A percentile compares a stretch with the other conserved stretches of the same genome.
Conservation (phyloP, 2,329 filamentous ascomycete species). For the Gyromitra esculenta region DNA sequence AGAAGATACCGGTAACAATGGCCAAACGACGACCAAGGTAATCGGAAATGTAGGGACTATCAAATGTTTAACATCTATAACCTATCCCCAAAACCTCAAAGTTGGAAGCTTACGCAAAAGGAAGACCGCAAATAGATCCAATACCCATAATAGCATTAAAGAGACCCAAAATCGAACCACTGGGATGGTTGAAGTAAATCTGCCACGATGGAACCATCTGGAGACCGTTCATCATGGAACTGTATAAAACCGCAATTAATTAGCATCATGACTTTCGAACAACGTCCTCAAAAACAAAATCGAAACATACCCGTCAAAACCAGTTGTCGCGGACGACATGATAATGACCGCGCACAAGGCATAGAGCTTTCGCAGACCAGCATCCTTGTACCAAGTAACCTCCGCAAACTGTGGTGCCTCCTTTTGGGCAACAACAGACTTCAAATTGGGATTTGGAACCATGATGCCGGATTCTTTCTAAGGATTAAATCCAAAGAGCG, state of each 20-base stretch:
- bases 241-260: conserved; percentile 24
- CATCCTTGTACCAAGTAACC: conserved; percentile 59
- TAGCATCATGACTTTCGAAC: not conserved
- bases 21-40: conserved; percentile 62
- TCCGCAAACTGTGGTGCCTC: conserved; percentile 35
- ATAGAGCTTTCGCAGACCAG: conserved; percentile 59
- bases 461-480: conserved; percentile 35
- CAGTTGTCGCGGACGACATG: conserved; percentile 59
- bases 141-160: conserved; percentile 63
- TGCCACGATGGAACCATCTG: conserved; percentile 69
- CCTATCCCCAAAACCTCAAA: not conserved
- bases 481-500: conserved; percentile 11
- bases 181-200: conserved; percentile 64
- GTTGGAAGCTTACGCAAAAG: conserved; percentile 57
- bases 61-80: conserved; percentile 38
- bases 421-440: conserved; percentile 21
- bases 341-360: conserved; percentile 59
- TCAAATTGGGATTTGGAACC: conserved; percentile 24
- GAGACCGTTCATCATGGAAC: conserved; percentile 67
- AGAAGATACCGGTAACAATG: conserved; percentile 62
- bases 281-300: not conserved
- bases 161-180: conserved; percentile 61
- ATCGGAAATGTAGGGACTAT: conserved; percentile 61
- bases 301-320: conserved; percentile 63
- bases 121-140: conserved; percentile 61